These are phyloP conservation scores for Croton setiger DNA, from an alignment of 441 rosid species.

Conservation along the genomic window DNA sequence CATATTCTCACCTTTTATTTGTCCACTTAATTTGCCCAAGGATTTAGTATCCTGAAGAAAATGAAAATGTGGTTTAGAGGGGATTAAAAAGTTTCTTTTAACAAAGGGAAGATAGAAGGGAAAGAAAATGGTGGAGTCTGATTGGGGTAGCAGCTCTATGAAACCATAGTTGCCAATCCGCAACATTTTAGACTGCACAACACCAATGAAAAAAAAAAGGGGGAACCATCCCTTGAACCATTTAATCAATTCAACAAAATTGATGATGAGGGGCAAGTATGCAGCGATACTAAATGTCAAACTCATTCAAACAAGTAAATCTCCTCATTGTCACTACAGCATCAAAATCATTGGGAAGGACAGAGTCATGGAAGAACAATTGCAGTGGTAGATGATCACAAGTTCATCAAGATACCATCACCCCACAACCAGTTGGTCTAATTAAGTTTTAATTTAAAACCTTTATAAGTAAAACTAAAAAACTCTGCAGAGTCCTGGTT, in stretches of 20 bases:
- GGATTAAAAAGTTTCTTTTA: neutral
- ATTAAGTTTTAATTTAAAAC: neutral
- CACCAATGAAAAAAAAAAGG: neutral
- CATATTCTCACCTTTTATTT: conserved; percentile 38
- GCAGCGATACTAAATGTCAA: neutral
- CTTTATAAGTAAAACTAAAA: neutral
- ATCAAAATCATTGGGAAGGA: neutral
- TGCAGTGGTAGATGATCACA: neutral
- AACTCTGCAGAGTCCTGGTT: neutral
- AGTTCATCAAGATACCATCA: neutral
- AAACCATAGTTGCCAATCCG: neutral
- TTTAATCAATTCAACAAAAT: neutral
- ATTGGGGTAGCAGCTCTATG: neutral
- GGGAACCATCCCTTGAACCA: neutral
- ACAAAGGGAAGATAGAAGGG: neutral
- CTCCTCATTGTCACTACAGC: neutral
- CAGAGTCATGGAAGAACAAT: neutral
- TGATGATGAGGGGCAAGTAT: neutral
- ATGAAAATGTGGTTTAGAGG: conserved; percentile 13
- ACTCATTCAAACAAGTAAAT: neutral
- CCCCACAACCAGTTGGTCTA: neutral
- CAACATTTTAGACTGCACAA: neutral
- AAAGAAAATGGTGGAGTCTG: neutral
- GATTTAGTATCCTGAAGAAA: conserved; percentile 40
- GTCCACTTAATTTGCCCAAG: conserved; percentile 35